Base-by-base conservation (phyloP, 1,284 basidiomycete genomes). In the Ceratobasidium sp. region DNA sequence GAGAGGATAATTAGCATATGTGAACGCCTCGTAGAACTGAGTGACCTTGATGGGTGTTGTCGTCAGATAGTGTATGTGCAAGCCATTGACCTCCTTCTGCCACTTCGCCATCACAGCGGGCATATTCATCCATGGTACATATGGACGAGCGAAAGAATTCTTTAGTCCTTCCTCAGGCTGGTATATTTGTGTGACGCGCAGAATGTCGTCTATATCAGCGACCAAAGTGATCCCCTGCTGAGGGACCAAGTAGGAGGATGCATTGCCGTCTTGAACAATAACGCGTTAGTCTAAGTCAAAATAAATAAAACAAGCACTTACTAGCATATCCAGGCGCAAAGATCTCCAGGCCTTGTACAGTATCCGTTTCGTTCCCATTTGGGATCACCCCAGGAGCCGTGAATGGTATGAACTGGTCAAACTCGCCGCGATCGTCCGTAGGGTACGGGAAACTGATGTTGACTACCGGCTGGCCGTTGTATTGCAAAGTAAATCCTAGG, bases 41-140 rank as follows among this genome's bases (percentile, higher is more conserved):
- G 77, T 77, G 27, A 76, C 75, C 36, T 74, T 73, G 45, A 67
- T 65, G 50, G 77, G 76, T 6, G 76, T 75, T 27, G 77, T 78
- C 22, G 77, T 78, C 14, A 78, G 67, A 62, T 78, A 78, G 56
- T 78, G 77, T 59, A 78, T 74, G 29, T 78, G 76, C 19, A 71
- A 29, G 7, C 73, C 66, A 53, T 62, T 51, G 31, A 75, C 77
- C 31, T 50, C 33, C 19, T 62, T 57, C 45, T 73, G 57, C 74
- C 74, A 78, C 45, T 75, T 66, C 19, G 63, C 19, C 27, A 76
- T 56, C 0, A 78, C 72, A 17, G 56, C 57, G 8, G 76, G 76
- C 77, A 78, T 78, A 56, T 77, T 75, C 44, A 63, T 73, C 77
- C 77, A 78, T 17, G 76, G 74, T 15, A 62, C 60, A 48, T 74